Evolutionary conservation across 768 basidiomycete species (phyloP).

Genomic region (Auricularia sp.): DNA sequence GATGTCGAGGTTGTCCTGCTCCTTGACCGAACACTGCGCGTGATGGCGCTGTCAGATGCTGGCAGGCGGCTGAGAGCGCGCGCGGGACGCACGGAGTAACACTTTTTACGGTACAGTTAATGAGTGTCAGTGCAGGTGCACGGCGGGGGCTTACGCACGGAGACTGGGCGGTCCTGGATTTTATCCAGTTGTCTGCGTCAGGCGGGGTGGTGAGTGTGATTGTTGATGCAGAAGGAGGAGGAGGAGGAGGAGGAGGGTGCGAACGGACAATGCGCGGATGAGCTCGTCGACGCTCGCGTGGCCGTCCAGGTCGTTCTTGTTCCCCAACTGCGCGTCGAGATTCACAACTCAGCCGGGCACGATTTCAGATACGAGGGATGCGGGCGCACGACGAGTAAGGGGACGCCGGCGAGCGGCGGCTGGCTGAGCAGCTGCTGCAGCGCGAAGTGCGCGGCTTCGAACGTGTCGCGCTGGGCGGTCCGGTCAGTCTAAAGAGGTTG

Average conservation of each 20-base stretch:
- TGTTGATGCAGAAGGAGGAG: too few relatives aligned
- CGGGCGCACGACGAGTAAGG: constrained; percentile 64
- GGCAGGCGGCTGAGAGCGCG: too few relatives aligned
- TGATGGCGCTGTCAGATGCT: neutral
- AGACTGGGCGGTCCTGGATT: constrained; percentile 71
- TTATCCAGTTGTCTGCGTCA: constrained; percentile 59
- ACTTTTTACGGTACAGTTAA: constrained; percentile 29
- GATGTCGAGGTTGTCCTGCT: constrained; percentile 88
- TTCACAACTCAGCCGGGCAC: neutral
- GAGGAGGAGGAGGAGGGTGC: too few relatives aligned
- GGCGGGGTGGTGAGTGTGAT: too few relatives aligned
- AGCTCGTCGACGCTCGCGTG: constrained; percentile 76
- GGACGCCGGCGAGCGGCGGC: constrained; percentile 56
- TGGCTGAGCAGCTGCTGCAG: constrained; percentile 70
- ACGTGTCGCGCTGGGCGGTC: constrained; percentile 54
- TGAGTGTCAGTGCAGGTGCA: too few relatives aligned
- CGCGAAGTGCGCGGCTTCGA: constrained; percentile 76
- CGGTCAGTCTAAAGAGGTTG: neutral
- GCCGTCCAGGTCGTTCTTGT: constrained; percentile 80
- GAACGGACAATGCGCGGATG: constrained; percentile 61
- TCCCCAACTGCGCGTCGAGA: constrained; percentile 53
- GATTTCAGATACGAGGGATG: constrained; percentile 8
- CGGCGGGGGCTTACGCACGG: constrained; percentile 42
- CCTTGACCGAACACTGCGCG: constrained; percentile 88
- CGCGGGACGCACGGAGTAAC: constrained; percentile 52